Evolutionary conservation across 116 monocot species (phyloP).

Genomic region (Papilionanthe hybrid): DNA sequence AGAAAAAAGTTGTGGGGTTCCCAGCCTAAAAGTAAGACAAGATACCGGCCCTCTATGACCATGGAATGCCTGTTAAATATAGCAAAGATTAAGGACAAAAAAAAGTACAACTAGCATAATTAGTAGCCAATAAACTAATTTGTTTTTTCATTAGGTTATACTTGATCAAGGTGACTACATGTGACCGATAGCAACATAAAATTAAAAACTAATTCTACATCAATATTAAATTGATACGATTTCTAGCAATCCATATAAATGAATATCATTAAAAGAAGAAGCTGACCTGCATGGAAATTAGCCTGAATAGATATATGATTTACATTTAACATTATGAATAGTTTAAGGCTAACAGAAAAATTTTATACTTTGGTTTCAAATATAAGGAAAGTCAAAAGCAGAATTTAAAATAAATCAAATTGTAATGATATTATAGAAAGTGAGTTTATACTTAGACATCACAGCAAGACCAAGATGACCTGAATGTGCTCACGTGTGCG

Average conservation of each 20-base stretch:
- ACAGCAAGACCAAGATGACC: slow-evolving; percentile 28
- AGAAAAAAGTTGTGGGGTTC: slow-evolving; percentile 80
- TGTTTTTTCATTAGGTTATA: background rate
- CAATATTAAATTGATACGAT: background rate
- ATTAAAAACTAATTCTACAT: background rate
- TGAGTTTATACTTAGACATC: background rate
- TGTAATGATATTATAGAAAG: background rate
- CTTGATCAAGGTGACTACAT: background rate
- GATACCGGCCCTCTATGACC: slow-evolving; percentile 91
- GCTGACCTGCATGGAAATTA: background rate
- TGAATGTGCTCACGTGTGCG: slow-evolving; percentile 83
- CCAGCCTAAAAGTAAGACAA: slow-evolving; percentile 76
- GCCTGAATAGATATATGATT: background rate
- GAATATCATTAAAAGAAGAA: background rate
- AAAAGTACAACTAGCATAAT: background rate
- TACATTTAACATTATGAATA: background rate
- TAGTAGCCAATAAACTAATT: background rate
- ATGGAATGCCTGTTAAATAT: slow-evolving; percentile 73
- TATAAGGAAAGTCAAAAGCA: background rate
- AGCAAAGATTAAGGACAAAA: background rate
- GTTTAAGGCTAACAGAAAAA: background rate
- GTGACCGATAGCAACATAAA: background rate
- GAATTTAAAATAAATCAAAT: background rate
- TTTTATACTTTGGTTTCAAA: background rate
- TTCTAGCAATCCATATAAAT: too few relatives aligned